Evolutionary conservation across 257 asterid genomes (phyloP), one percentile per base, ranked within the genome.

Genomic region (Fraxinus americana): DNA sequence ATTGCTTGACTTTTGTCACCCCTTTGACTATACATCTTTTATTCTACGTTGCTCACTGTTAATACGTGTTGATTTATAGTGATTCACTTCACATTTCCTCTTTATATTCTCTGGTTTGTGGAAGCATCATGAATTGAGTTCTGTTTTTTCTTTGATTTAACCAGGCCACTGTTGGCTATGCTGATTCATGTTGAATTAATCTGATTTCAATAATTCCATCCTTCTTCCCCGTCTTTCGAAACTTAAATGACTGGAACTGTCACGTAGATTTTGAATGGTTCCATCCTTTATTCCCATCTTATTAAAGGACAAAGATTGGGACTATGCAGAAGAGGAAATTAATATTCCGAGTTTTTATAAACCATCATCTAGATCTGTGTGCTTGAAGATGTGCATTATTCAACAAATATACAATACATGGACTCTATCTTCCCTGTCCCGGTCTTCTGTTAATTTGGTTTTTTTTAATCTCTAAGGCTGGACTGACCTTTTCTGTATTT

Each of bases 401-500:
- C 25, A 6, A 74, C 50, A 61, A 57, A 61, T 45, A 63, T 80
- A 74, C 71, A 25, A n/a, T 50, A 34, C 73, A 36, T 41, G 8
- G 48, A 61, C 70, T 35, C n/a, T 13, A 19, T 11, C 67, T 72
- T 74, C 43, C 79, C 19, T 72, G 72, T 23, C 13, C 27, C n/a
- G 32, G 23, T 50, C 14, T n/a, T 76, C 38, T 3, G 12, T 39
- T 38, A 50, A 39, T 67, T 35, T 39, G n/a, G 19, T 13, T 48
- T 67, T 30, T 81, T 2, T 41, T 39, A 19, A 14, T 32, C 34
- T 29, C 32, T 63, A 73, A 2, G n/a, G 68, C 13, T 30, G 1
- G 23, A 32, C 65, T 78, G 74, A 41, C 54, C 21, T 17, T 66
- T 77, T 19, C 14, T 80, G 67, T 63, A 76, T 82, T 68, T 41